Evolutionary conservation across 345 rosid genomes (phyloP).

Genomic region (Arabis alpina): DNA sequence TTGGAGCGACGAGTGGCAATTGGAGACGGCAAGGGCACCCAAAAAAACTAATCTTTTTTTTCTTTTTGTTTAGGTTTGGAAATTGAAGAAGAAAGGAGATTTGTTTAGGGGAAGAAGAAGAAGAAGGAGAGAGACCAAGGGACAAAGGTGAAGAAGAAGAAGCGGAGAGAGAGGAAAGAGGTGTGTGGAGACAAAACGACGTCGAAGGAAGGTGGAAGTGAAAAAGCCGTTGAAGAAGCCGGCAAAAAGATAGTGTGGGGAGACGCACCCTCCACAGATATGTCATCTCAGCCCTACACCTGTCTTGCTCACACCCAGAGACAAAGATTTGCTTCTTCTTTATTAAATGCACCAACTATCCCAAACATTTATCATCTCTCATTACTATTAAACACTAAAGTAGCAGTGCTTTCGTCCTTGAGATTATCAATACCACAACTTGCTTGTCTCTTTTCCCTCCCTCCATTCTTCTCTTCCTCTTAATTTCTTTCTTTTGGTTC

Average conservation of each 20-base stretch:
- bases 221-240: conserved; percentile 50
- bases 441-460: conserved; percentile 40
- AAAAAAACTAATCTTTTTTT: no score
- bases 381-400: not conserved
- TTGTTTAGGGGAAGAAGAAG: conserved; percentile 12
- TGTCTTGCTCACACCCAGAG: conserved; percentile 40
- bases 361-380: not conserved
- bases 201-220: conserved; percentile 41
- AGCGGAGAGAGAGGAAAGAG: conserved; percentile 24
- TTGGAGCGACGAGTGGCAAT: conserved; percentile 30
- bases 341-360: not conserved
- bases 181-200: conserved; percentile 45
- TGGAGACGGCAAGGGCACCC: conserved; percentile 23
- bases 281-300: conserved; percentile 44
- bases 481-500: not conserved
- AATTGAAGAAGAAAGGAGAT: not conserved
- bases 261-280: conserved; percentile 36
- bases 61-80: no score
- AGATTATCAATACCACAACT: conserved; percentile 39
- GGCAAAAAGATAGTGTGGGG: conserved; percentile 49
- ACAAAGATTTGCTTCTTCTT: conserved; percentile 43
- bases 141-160: conserved; percentile 21
- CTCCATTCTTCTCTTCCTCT: not conserved
- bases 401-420: conserved; percentile 32
- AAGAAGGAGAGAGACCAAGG: conserved; percentile 22